Conservation (phyloP, 768 basidiomycete species). For the Clitopilus hobsonii region DNA sequence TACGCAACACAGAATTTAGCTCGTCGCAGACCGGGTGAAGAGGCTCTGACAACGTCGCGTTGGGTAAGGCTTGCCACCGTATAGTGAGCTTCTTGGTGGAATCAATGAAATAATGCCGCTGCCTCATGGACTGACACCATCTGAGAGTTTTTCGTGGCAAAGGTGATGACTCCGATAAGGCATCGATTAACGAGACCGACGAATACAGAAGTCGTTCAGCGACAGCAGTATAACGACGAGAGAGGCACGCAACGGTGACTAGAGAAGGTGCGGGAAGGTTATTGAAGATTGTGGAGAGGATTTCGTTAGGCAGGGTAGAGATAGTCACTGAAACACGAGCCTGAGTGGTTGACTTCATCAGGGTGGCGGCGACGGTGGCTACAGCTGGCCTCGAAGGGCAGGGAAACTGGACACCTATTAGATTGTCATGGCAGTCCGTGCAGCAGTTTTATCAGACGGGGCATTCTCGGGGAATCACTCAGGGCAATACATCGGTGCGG, state of each 20-base stretch:
- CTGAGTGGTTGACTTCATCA: slow-evolving; percentile 7
- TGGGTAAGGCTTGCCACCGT: slow-evolving; percentile 46
- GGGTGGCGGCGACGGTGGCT: neutral
- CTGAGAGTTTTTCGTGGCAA: slow-evolving; percentile 36
- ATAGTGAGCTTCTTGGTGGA: slow-evolving; percentile 43
- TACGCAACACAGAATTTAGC: slow-evolving; percentile 31
- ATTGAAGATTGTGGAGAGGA: slow-evolving; percentile 43
- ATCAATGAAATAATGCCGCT: slow-evolving; percentile 40
- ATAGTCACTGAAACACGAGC: slow-evolving; percentile 11
- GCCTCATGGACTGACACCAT: slow-evolving; percentile 50
- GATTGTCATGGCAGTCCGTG: slow-evolving; percentile 6
- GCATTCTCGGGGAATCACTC: slow-evolving; percentile 26
- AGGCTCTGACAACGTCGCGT: slow-evolving; percentile 18
- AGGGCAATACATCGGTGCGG: slow-evolving; percentile 32
- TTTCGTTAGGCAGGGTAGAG: slow-evolving; percentile 50
- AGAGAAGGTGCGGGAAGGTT: slow-evolving; percentile 32
- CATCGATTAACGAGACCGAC: slow-evolving; percentile 43
- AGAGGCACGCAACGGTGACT: slow-evolving; percentile 37
- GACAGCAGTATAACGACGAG: slow-evolving; percentile 42
- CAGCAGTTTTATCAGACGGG: slow-evolving; percentile 28
- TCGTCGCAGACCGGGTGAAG: slow-evolving; percentile 35
- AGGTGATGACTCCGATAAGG: slow-evolving; percentile 35
- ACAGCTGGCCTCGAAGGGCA: slow-evolving; percentile 3
- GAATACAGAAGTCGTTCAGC: slow-evolving; percentile 60
- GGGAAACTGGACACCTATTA: slow-evolving; percentile 6